Base-by-base conservation (phyloP, 176 grass and related monocot species). In the Typha latifolia region DNA sequence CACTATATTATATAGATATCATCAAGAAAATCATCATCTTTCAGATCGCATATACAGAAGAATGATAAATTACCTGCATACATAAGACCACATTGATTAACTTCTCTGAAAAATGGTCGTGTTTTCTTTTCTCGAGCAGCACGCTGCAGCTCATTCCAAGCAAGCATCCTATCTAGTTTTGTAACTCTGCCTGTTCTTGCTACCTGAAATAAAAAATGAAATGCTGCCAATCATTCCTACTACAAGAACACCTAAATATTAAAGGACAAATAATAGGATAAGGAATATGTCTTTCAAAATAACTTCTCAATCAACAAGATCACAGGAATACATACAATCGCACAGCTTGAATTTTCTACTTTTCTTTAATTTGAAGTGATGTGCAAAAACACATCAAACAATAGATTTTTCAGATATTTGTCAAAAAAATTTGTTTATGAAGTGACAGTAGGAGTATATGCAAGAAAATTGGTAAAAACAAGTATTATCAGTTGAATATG, bases 61-160 rank as follows among this genome's bases (percentile, higher is more conserved):
- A 78, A 69, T 49, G 20, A 69, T 22, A n/a, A 69, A 56, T 12
- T 84, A 97, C 88, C 88, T 84, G 93, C 93, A 86, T 97, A 97
- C 93, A 97, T 97, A 66, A 69, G 75, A 49, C 75, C 78, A 76
- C 76, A 72, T 76, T 82, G 86, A 73, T 97, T 80, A 49, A 92
- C 81, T 18, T 61, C 83, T 72, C 93, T 91, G 66, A 73, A 97
- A 86, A 97, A 97, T 24, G 93, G 83, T 0, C 56, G 82, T 73
- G 82, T 84, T 84, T 69, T 89, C 69, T 97, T 97, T 57, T 84
- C 75, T 72, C 72, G 32, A 29, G 85, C 85, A 67, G 85, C 93
- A 72, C 66, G 72, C 75, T 89, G 82, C 55, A 97, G 76, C 50
- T 97, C 85, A 34, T 56, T 86, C 93, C 93, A 97, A 71, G 78